Evolutionary conservation across 2,329 filamentous ascomycete species (phyloP).

Genomic region (Neonectria coccinea): DNA sequence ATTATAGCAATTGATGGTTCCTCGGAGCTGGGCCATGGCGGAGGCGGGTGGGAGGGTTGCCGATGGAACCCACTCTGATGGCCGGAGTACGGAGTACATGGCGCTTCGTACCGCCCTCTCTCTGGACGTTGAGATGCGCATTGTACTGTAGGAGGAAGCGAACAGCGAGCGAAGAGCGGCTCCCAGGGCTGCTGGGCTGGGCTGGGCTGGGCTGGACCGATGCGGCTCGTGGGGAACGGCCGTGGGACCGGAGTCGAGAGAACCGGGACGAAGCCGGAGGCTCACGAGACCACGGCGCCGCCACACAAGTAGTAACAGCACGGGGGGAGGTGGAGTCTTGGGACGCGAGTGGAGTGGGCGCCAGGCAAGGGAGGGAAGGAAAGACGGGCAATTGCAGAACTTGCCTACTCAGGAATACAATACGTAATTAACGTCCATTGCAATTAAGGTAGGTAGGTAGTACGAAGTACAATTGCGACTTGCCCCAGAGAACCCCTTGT

Average conservation of each 20-base stretch:
- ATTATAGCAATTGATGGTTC: slow-evolving; percentile 43
- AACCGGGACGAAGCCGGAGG: slow-evolving; percentile 43
- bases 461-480: too few species aligned
- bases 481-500: too few species aligned
- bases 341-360: slow-evolving; percentile 1
- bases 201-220: slow-evolving; percentile 12
- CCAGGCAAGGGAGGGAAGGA: neutral
- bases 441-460: too few species aligned
- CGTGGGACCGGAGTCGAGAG: slow-evolving; percentile 46
- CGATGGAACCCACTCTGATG: slow-evolving; percentile 12
- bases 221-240: slow-evolving; percentile 39
- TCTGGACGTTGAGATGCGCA: neutral
- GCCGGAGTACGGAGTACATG: neutral
- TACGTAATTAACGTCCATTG: too few species aligned
- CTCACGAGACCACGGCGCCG: slow-evolving; percentile 45
- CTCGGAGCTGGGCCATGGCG: neutral
- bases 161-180: slow-evolving; percentile 18
- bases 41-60: slow-evolving; percentile 12
- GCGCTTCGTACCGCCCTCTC: neutral
- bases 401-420: neutral
- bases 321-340: slow-evolving; percentile 10
- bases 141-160: neutral
- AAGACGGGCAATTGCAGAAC: neutral
- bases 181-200: slow-evolving; percentile 4
- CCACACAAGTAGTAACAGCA: slow-evolving; percentile 23